Evolutionary conservation across 2,329 filamentous ascomycete species (phyloP).

Genomic region (Pseudodiploospora longispora): DNA sequence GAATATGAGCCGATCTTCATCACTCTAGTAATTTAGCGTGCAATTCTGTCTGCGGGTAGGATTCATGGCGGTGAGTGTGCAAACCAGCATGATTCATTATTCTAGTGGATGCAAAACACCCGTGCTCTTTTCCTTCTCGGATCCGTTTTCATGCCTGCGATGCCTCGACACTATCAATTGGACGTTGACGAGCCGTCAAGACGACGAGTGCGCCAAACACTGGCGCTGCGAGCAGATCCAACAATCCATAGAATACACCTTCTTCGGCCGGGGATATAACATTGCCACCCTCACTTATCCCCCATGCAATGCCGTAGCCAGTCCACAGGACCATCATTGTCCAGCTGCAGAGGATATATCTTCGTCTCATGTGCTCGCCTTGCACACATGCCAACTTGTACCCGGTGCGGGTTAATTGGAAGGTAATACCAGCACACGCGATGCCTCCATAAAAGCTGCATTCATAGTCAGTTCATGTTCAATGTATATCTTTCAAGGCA

Average conservation of each 20-base stretch:
- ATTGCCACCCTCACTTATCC: conserved; percentile 45
- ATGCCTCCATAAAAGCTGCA: neutral
- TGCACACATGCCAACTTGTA: conserved; percentile 43
- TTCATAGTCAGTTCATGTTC: neutral
- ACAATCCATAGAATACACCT: conserved; percentile 59
- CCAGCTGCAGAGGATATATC: conserved; percentile 31
- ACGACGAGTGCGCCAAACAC: conserved; percentile 45
- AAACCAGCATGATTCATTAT: too few species aligned
- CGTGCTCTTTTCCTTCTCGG: too few species aligned
- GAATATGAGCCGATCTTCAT: too few species aligned
- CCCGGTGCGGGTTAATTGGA: conserved; percentile 28
- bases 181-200: neutral
- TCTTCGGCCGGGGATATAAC: conserved; percentile 53
- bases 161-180: neutral
- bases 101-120: too few species aligned
- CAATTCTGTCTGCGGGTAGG: too few species aligned
- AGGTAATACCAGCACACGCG: neutral
- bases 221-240: conserved; percentile 59
- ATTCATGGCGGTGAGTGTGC: too few species aligned
- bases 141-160: neutral
- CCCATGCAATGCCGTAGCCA: conserved; percentile 46
- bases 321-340: conserved; percentile 37
- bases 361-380: conserved; percentile 43
- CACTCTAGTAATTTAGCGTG: too few species aligned
- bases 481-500: neutral